phyloP scores from a whole-genome alignment of 306 rosid species.

The Pterocarpus macrocarpus region DNA sequence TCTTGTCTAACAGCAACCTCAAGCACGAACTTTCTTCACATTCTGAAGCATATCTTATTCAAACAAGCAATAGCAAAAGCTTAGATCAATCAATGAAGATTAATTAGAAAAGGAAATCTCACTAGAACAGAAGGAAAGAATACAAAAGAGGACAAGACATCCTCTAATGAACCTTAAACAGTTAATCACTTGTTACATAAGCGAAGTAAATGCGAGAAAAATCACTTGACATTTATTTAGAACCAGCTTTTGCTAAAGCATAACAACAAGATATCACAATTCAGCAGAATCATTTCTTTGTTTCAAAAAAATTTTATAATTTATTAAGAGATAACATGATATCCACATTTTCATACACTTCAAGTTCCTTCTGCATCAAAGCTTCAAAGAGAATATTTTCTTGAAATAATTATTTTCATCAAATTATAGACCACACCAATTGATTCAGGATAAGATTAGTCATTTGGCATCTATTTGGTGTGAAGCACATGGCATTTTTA shows the following conservation, averaged over 20 bases:
- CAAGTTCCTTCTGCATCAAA: conserved; percentile 15
- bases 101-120: neutral
- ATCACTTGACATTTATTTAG: conserved; percentile 1
- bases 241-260: conserved; percentile 21
- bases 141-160: neutral
- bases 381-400: conserved; percentile 4
- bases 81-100: conserved; percentile 49
- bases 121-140: neutral
- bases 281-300: conserved; percentile 22
- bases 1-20: conserved; percentile 90
- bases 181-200: conserved; percentile 25
- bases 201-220: conserved; percentile 35
- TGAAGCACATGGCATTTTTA: too few relatives aligned
- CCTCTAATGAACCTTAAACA: conserved; percentile 25
- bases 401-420: conserved; percentile 1
- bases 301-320: conserved; percentile 13
- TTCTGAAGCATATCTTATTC: conserved; percentile 79
- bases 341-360: neutral
- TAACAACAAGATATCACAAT: neutral
- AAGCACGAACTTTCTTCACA: conserved; percentile 95
- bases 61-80: conserved; percentile 49
- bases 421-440: neutral
- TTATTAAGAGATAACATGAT: neutral
- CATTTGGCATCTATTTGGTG: too few relatives aligned
- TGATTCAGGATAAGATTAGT: too few relatives aligned